phyloP scores from a whole-genome alignment of 306 rosid genomes.

The Biancaea sappan region DNA sequence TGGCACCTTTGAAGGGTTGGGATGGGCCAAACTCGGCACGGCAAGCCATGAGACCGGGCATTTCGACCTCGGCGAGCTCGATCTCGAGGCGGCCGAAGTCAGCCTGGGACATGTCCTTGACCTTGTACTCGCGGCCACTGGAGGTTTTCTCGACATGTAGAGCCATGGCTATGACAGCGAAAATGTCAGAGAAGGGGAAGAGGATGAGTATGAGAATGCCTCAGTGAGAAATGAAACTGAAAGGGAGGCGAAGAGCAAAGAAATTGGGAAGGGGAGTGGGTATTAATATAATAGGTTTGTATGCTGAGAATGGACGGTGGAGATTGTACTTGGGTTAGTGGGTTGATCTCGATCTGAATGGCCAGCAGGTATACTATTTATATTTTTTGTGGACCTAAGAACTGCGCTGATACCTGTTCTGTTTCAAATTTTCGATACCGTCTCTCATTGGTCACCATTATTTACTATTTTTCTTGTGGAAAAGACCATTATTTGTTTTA shows the following conservation, averaged over 20 bases:
- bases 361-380: no score
- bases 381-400: no score
- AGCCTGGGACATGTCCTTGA: slow-evolving; percentile 87
- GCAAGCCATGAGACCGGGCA: slow-evolving; percentile 83
- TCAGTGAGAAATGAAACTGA: no score
- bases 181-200: background rate
- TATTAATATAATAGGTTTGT: slow-evolving; percentile 54
- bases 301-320: slow-evolving; percentile 40
- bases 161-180: slow-evolving; percentile 52
- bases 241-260: background rate
- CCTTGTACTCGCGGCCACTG: slow-evolving; percentile 88
- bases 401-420: no score
- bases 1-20: slow-evolving; percentile 83
- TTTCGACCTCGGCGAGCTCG: slow-evolving; percentile 93
- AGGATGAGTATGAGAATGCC: background rate
- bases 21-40: slow-evolving; percentile 71
- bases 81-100: slow-evolving; percentile 89
- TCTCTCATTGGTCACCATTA: no score
- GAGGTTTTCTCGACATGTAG: slow-evolving; percentile 76
- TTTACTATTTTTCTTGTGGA: no score
- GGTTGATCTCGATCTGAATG: background rate
- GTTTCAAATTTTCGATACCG: no score
- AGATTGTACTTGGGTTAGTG: slow-evolving; percentile 18
- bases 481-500: no score
- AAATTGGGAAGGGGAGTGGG: background rate